Percentiles rank a stretch among this genome's conserved stretches.
Evolutionary conservation across 2,329 filamentous ascomycete genomes (phyloP).

Genomic region (Cercospora brassicicola): DNA sequence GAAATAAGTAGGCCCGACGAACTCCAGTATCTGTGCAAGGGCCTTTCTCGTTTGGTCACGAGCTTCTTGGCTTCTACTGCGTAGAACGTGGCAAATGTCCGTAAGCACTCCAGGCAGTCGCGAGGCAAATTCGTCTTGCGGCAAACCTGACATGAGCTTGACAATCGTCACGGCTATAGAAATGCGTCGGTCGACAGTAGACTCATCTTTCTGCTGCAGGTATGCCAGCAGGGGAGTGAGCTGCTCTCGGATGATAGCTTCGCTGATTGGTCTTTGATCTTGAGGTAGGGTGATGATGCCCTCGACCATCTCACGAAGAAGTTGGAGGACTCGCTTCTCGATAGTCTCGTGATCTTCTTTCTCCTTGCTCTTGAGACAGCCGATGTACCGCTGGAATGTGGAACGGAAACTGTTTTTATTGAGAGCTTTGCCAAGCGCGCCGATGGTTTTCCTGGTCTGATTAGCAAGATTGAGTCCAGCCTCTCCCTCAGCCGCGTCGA

Average conservation of each 20-base stretch:
- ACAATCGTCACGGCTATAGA: conserved; percentile 86
- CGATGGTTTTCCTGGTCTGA: conserved; percentile 80
- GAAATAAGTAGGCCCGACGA: conserved; percentile 80
- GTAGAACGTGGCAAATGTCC: conserved; percentile 88
- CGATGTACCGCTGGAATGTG: conserved; percentile 78
- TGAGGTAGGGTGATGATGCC: conserved; percentile 55
- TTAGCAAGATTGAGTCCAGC: conserved; percentile 77
- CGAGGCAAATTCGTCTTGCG: conserved; percentile 68
- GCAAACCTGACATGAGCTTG: conserved; percentile 80
- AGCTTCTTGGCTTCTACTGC: conserved; percentile 83
- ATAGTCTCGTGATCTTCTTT: conserved; percentile 52
- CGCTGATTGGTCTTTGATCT: conserved; percentile 23
- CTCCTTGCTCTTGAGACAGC: conserved; percentile 76
- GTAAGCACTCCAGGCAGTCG: conserved; percentile 81
- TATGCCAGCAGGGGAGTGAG: conserved; percentile 79
- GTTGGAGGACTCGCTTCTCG: conserved; percentile 80
- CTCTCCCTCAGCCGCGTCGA: conserved; percentile 77
- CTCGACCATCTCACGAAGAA: conserved; percentile 80
- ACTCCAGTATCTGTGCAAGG: conserved; percentile 74
- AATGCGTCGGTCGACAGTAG: conserved; percentile 87
- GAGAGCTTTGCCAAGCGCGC: conserved; percentile 69
- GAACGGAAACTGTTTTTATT: conserved; percentile 91
- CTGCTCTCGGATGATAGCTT: conserved; percentile 65
- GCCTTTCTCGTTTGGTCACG: conserved; percentile 89
- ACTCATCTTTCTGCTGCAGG: conserved; percentile 90